Percentiles rank a stretch among this genome's conserved stretches.
Conservation (phyloP, 176 grass and related monocot species). For the Oryza australiensis region DNA sequence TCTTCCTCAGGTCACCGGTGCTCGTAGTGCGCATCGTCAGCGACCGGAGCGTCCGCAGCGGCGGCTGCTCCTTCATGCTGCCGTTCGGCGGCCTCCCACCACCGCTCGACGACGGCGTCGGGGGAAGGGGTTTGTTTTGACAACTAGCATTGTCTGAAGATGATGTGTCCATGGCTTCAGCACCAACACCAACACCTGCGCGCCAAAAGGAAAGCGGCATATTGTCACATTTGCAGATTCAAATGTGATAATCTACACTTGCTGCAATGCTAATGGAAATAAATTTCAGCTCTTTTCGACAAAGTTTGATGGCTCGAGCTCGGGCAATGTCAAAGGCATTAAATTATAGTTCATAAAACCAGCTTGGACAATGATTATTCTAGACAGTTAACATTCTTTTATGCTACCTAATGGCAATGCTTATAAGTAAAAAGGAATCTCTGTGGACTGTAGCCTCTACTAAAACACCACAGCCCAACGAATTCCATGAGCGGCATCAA, state of each 20-base stretch:
- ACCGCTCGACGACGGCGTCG: neutral
- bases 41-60: constrained; percentile 40
- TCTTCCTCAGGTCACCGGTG: constrained; percentile 62
- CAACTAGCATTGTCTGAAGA: constrained; percentile 11
- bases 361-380: constrained; percentile 28
- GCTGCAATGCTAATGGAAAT: neutral
- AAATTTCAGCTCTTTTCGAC: neutral
- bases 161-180: constrained; percentile 16
- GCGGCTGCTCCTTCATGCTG: neutral
- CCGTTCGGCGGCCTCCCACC: neutral
- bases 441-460: neutral
- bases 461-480: neutral
- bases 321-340: neutral
- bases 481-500: constrained; percentile 9
- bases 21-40: constrained; percentile 54
- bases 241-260: neutral
- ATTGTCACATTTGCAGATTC: constrained; percentile 12
- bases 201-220: neutral
- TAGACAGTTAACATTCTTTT: constrained; percentile 1
- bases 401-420: constrained; percentile 23
- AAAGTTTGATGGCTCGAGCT: neutral
- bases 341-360: neutral
- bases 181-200: constrained; percentile 12
- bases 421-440: neutral
- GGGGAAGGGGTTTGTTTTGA: constrained; percentile 20